These are phyloP conservation scores for Aspergillus kassunensis DNA, from an alignment of 495 filamentous ascomycete species.

Conservation along the genomic window DNA sequence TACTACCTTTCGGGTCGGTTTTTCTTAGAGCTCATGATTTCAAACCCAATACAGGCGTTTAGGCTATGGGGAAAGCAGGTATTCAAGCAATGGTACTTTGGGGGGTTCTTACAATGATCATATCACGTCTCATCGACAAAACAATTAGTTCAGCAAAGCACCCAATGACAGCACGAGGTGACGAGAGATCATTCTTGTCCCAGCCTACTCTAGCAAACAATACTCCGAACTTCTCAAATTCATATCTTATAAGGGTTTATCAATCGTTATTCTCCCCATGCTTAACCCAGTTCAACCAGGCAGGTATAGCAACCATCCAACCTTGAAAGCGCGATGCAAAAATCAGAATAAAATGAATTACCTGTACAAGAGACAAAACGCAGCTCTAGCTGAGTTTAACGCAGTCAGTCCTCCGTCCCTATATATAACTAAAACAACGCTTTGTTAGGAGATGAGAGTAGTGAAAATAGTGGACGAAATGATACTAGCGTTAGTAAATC, in stretches of 20 bases:
- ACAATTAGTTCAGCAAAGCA: too few species aligned
- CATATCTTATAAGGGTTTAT: too few species aligned
- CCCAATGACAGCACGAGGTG: too few species aligned
- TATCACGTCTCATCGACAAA: too few species aligned
- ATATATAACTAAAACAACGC: slow-evolving; percentile 1
- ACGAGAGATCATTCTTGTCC: too few species aligned
- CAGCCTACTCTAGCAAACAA: too few species aligned
- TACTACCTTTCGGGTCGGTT: too few species aligned
- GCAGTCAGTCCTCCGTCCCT: neutral
- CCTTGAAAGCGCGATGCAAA: neutral
- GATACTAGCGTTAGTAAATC: neutral
- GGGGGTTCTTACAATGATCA: neutral
- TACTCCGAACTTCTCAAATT: too few species aligned
- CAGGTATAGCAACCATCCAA: neutral
- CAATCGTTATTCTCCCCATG: neutral
- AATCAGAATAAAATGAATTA: too few species aligned
- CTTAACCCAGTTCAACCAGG: neutral
- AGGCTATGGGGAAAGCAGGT: neutral
- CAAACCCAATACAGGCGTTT: neutral
- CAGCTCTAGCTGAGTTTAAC: neutral
- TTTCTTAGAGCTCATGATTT: neutral
- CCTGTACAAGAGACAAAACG: neutral
- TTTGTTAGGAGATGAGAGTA: neutral
- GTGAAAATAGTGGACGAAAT: neutral
- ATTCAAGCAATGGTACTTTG: neutral